Evolutionary conservation across 768 basidiomycete genomes (phyloP).

Genomic region (Dioszegia hungarica): DNA sequence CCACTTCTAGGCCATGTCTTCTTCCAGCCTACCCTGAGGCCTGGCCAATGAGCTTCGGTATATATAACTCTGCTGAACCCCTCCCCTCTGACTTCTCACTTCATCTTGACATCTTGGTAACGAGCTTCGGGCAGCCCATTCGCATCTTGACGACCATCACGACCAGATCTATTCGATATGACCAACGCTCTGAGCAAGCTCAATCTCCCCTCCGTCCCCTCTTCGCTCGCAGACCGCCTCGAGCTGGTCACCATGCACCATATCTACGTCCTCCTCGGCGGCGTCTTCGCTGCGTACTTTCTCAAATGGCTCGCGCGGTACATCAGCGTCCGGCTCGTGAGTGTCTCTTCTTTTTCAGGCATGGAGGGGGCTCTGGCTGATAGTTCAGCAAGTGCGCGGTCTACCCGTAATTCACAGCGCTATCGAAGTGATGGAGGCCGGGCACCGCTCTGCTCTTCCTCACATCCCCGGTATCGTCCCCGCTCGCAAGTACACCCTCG

Average conservation of each 20-base stretch:
- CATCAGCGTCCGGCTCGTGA: not conserved
- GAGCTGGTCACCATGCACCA: not conserved
- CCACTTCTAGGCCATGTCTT: too few species aligned
- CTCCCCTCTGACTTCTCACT: too few species aligned
- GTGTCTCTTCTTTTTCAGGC: too few species aligned
- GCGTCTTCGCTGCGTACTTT: not conserved
- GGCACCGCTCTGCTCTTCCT: conserved; percentile 16
- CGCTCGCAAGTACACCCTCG: conserved; percentile 17
- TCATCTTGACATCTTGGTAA: too few species aligned
- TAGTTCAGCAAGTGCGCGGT: conserved; percentile 18
- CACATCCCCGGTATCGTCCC: conserved; percentile 29
- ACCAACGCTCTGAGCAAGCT: not conserved
- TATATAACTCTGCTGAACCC: too few species aligned
- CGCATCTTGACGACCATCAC: not conserved
- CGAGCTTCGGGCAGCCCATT: too few species aligned
- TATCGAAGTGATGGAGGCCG: conserved; percentile 25
- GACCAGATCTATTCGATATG: not conserved
- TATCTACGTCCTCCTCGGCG: not conserved
- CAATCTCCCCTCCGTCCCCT: not conserved
- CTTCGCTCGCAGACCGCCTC: not conserved
- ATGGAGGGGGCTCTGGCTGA: not conserved
- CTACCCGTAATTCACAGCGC: conserved; percentile 16
- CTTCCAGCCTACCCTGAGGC: too few species aligned
- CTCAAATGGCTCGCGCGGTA: not conserved
- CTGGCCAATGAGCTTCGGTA: too few species aligned